Percentiles rank a stretch among this genome's conserved stretches.
These are phyloP conservation scores for Pichia sp. DNA, from an alignment of 1,139 yeast species.

Conservation along the genomic window DNA sequence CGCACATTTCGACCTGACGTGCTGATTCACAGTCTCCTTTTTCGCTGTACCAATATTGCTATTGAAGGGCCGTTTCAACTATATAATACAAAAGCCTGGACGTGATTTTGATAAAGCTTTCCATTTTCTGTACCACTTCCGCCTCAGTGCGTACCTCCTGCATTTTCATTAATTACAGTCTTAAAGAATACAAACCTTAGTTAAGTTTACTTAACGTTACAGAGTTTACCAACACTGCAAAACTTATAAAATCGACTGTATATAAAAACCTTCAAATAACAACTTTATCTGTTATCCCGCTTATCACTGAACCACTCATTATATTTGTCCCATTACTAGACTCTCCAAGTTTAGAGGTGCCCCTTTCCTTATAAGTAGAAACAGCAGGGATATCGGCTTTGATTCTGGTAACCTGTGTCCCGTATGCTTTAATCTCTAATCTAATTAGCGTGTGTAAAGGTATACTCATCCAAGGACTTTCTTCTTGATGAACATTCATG, in stretches of 20 bases:
- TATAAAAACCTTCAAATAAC: slow-evolving; percentile 2
- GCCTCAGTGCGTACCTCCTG: too few species aligned
- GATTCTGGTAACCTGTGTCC: slow-evolving; percentile 79
- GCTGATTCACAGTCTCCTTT: too few species aligned
- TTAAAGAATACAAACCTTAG: too few species aligned
- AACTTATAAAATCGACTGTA: background rate
- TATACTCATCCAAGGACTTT: slow-evolving; percentile 98
- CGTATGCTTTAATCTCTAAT: slow-evolving; percentile 90
- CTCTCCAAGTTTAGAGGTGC: slow-evolving; percentile 77
- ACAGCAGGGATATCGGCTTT: slow-evolving; percentile 98
- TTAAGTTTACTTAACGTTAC: too few species aligned
- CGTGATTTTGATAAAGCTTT: too few species aligned
- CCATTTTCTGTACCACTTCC: too few species aligned
- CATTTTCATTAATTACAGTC: too few species aligned
- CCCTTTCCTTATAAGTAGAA: slow-evolving; percentile 91
- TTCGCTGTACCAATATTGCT: too few species aligned
- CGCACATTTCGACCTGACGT: too few species aligned
- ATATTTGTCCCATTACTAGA: slow-evolving; percentile 27
- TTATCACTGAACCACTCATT: slow-evolving; percentile 33
- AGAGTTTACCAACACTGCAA: too few species aligned
- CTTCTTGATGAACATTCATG: slow-evolving; percentile 97
- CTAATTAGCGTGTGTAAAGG: slow-evolving; percentile 93
- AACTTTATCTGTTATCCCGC: slow-evolving; percentile 21
- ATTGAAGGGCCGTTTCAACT: too few species aligned
- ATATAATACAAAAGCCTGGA: too few species aligned